Base-by-base conservation (phyloP, 306 rosid genomes). In the Cyamopsis tetragonoloba region DNA sequence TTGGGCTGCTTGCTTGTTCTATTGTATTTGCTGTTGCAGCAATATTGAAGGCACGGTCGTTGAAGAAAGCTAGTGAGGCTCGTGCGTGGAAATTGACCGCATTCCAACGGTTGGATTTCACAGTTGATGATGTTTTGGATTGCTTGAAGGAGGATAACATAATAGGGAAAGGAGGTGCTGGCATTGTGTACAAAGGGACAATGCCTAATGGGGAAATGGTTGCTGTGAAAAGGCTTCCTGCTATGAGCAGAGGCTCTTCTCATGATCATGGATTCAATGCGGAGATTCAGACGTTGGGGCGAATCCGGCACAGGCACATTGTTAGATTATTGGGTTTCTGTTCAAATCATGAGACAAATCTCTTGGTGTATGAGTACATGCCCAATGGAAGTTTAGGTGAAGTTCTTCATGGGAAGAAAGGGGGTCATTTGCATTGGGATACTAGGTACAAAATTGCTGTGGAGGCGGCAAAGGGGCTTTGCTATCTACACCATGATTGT, bases 131-230 rank as follows among this genome's bases (percentile, higher is more conserved):
- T 81, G 91, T 92, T 46, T 77, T 92, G 83, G 96, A 89, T 72
- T 81, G 81, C 69, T 78, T 92, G 61, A 92, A 92, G 71, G 98
- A 89, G 50, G 98, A 92, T 54, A 92, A 89, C 72, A 92, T 92
- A 5, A 92, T 92, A 18, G 98, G 98, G 59, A 92, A 92, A 72
- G 98, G 98, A 41, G 98, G 98, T 28, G 98, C 98, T n/a, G 98
- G 98, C 64, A 92, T 87, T 83, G 98, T 92, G 9, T 92, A 92
- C 74, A 92, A 92, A 32, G 98, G 96, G 7, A 68, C 84, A 4
- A 92, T 89, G 96, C 83, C 84, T 1, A 81, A 73, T 42, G 91
- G 96, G 22, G 98, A 87, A 1, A 77, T 77, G 0, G 91, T 92
- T 46, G 98, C 98, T 22, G 98, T 92, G 34, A 92, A 92, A 75